These are phyloP conservation scores for Candida boidinii DNA, from an alignment of 805 yeast genomes.

Conservation along the genomic window DNA sequence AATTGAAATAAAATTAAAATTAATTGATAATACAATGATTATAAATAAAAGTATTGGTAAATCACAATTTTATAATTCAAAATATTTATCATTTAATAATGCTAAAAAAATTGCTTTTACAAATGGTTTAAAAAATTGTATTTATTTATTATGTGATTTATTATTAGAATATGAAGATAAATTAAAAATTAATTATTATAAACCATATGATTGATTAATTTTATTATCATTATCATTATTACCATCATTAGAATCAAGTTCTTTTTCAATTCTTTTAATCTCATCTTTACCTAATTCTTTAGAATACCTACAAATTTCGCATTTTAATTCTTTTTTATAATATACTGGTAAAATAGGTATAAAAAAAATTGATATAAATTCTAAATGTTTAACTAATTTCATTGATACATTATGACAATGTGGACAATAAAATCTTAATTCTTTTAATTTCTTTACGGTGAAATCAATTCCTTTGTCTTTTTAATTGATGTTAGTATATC, in stretches of 20 bases:
- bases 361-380: conserved; percentile 16
- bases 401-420: conserved; percentile 20
- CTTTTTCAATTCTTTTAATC: conserved; percentile 1
- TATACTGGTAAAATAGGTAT: conserved; percentile 19
- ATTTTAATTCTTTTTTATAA: conserved; percentile 14
- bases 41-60: conserved; percentile 32
- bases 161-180: conserved; percentile 21
- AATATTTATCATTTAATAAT: conserved; percentile 25
- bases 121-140: conserved; percentile 34
- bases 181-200: conserved; percentile 14
- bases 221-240: neutral
- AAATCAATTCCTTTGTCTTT: conserved; percentile 6
- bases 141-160: conserved; percentile 26
- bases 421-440: conserved; percentile 13
- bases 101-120: conserved; percentile 41
- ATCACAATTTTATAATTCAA: conserved; percentile 24
- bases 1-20: conserved; percentile 25
- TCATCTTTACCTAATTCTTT: conserved; percentile 5
- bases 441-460: conserved; percentile 1
- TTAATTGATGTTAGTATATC: neutral
- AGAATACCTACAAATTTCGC: conserved; percentile 15
- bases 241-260: neutral
- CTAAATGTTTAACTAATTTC: conserved; percentile 13
- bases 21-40: conserved; percentile 35
- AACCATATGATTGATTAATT: conserved; percentile 4